phyloP scores from a whole-genome alignment of 441 rosid species.

The Jatropha multifida region DNA sequence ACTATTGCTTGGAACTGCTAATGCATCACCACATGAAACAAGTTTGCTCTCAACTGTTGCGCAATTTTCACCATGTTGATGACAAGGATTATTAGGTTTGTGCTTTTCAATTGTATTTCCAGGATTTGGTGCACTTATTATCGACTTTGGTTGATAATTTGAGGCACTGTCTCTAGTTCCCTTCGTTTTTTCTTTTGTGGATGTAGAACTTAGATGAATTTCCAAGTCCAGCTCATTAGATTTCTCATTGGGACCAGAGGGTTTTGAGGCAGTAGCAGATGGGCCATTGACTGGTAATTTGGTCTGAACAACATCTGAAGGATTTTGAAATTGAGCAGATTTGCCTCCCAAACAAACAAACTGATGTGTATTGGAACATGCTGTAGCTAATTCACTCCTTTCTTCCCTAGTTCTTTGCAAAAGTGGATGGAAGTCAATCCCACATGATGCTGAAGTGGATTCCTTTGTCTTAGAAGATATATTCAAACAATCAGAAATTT shows the following conservation, averaged over 20 bases:
- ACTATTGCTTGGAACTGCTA: conserved; percentile 34
- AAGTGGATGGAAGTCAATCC: conserved; percentile 88
- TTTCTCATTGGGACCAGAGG: conserved; percentile 40
- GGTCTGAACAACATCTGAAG: conserved; percentile 35
- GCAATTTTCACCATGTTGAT: conserved; percentile 25
- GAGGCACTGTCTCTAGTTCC: conserved; percentile 30
- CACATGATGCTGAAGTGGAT: conserved; percentile 39
- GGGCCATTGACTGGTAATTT: conserved; percentile 24
- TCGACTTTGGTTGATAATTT: conserved; percentile 24
- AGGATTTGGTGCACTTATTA: conserved; percentile 21
- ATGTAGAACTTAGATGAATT: conserved; percentile 70
- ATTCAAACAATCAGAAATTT: conserved; percentile 33
- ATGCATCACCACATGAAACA: conserved; percentile 34
- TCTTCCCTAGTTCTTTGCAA: conserved; percentile 61
- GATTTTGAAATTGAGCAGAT: conserved; percentile 38
- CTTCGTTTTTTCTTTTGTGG: conserved; percentile 39
- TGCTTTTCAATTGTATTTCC: conserved; percentile 33
- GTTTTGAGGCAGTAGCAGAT: conserved; percentile 30
- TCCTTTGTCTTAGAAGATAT: conserved; percentile 45
- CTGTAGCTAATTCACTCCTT: conserved; percentile 29
- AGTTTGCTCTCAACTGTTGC: conserved; percentile 16
- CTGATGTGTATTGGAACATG: conserved; percentile 33
- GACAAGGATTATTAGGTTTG: conserved; percentile 28
- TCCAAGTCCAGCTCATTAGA: conserved; percentile 62
- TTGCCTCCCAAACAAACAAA: conserved; percentile 38